Evolutionary conservation across 2,329 filamentous ascomycete species (phyloP).

Genomic region (Exophiala sp.): DNA sequence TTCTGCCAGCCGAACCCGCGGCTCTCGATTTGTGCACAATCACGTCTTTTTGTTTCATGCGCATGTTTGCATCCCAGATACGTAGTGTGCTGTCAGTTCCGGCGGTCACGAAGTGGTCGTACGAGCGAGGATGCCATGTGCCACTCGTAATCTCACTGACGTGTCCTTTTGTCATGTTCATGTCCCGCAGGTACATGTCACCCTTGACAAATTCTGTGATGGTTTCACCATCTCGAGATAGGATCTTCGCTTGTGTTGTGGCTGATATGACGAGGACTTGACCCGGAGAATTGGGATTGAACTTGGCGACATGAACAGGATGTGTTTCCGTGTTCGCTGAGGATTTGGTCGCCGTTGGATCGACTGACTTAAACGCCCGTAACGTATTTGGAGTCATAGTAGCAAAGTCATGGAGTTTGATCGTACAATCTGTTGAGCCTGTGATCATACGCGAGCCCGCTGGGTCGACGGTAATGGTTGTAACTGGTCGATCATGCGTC

Average conservation of each 20-base stretch:
- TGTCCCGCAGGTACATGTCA: conserved; percentile 96
- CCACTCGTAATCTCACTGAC: conserved; percentile 86
- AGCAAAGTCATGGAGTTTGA: conserved; percentile 93
- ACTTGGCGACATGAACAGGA: conserved; percentile 79
- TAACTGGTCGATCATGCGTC: conserved; percentile 85
- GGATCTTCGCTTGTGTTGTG: conserved; percentile 82
- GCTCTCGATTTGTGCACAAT: conserved; percentile 93
- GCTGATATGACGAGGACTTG: conserved; percentile 84
- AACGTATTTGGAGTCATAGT: conserved; percentile 94
- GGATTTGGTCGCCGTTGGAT: conserved; percentile 75
- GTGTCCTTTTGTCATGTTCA: conserved; percentile 97
- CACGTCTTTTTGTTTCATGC: conserved; percentile 84
- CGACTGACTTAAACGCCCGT: conserved; percentile 86
- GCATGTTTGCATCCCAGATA: conserved; percentile 95
- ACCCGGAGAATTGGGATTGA: conserved; percentile 76
- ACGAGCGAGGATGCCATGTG: conserved; percentile 85
- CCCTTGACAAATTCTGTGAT: conserved; percentile 90
- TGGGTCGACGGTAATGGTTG: conserved; percentile 77
- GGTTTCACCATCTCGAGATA: conserved; percentile 83
- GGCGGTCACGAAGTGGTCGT: conserved; percentile 81
- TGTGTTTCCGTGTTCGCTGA: conserved; percentile 75
- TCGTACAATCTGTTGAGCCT: conserved; percentile 83
- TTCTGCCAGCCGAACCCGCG: conserved; percentile 82
- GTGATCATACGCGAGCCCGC: conserved; percentile 81
- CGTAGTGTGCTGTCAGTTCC: conserved; percentile 92